A percentile compares a stretch with the other conserved stretches of the same genome.
Evolutionary conservation across 305 asterid genomes (phyloP).

Genomic region (Fraxinus sp.): DNA sequence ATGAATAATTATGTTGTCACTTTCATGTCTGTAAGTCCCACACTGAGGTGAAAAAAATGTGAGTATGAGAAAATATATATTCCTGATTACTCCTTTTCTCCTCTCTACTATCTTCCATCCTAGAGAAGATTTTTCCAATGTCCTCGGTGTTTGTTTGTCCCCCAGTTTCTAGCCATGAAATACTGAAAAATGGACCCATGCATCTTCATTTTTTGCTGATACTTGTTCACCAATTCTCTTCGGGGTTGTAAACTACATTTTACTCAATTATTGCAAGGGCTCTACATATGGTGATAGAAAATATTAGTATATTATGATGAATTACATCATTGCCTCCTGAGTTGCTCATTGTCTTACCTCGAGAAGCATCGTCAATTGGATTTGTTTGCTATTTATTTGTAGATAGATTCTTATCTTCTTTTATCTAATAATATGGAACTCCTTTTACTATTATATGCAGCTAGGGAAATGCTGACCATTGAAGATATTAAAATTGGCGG

Average conservation of each 20-base stretch:
- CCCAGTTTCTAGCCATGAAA: not conserved
- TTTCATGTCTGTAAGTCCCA: not conserved
- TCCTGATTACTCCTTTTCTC: not conserved
- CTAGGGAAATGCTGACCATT: conserved; percentile 38
- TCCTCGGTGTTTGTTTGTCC: not conserved
- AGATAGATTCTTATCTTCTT: not conserved
- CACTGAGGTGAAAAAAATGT: not conserved
- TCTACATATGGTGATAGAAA: not conserved
- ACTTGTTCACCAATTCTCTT: not conserved
- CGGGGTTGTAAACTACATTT: not conserved
- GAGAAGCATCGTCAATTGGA: not conserved
- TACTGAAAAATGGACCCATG: not conserved
- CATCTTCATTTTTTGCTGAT: not conserved
- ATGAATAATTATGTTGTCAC: not conserved
- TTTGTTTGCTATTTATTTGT: not conserved
- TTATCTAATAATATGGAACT: not conserved
- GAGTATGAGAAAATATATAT: not conserved
- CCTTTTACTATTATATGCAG: conserved; percentile 27
- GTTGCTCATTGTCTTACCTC: not conserved
- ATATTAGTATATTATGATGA: not conserved
- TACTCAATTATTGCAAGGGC: not conserved
- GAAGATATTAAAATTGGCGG: conserved; percentile 49
- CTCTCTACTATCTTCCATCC: not conserved
- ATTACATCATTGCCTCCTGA: not conserved
- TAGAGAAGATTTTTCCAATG: not conserved